phyloP scores from a whole-genome alignment of 441 rosid genomes.

The Jatropha podagrica region DNA sequence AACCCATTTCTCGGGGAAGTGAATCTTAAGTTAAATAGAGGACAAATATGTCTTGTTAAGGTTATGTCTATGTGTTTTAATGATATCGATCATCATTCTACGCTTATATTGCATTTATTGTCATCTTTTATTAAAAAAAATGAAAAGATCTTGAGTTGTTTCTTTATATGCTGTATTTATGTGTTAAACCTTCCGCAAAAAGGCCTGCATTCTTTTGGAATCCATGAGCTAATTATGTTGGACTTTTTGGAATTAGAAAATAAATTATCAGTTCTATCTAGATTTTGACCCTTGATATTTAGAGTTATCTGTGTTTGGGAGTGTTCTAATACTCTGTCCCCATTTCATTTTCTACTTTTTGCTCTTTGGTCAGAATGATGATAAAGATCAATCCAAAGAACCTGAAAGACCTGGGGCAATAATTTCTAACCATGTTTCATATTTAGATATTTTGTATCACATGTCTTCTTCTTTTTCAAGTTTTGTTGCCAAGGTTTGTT shows the following conservation, averaged over 20 bases:
- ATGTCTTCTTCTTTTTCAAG: conserved; percentile 94
- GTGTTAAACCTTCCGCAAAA: background rate
- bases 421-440: conserved; percentile 84
- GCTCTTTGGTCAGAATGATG: conserved; percentile 38
- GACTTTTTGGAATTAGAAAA: background rate
- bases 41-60: too few species aligned
- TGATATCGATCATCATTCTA: too few species aligned
- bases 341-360: conserved; percentile 12
- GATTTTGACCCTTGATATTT: background rate
- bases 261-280: background rate
- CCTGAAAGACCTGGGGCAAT: conserved; percentile 79
- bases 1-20: too few species aligned
- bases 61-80: too few species aligned
- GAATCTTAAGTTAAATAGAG: too few species aligned
- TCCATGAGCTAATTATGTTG: background rate
- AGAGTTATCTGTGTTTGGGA: background rate
- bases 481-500: conserved; percentile 97
- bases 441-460: conserved; percentile 91
- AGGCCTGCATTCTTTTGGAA: background rate
- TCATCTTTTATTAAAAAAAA: too few species aligned
- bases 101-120: too few species aligned
- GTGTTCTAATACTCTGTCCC: background rate
- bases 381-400: conserved; percentile 41
- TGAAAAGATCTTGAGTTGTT: background rate
- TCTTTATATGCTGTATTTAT: background rate